Conservation (phyloP, 331 rosid species). For the Prunus yedoensis region DNA sequence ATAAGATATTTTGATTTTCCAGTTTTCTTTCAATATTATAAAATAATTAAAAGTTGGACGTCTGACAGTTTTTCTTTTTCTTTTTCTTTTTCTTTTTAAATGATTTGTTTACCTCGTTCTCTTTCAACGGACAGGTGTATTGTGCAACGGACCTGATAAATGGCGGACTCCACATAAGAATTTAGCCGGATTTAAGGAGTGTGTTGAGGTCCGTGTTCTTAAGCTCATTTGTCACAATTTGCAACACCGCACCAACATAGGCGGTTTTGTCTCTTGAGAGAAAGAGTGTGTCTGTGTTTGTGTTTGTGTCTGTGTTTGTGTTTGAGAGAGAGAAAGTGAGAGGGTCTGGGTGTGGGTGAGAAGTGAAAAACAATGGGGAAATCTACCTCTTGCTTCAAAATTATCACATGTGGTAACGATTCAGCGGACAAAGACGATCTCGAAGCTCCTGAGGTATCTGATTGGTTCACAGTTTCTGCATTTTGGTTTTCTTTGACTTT, state of each 20-base stretch:
- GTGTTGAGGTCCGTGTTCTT: constrained; percentile 65
- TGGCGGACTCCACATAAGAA: constrained; percentile 52
- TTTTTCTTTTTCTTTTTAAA: constrained; percentile 5
- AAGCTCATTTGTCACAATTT: constrained; percentile 34
- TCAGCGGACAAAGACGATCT: constrained; percentile 48
- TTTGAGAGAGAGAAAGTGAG: not conserved
- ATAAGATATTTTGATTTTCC: constrained; percentile 12
- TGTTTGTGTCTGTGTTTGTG: not conserved
- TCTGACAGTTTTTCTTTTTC: constrained; percentile 42
- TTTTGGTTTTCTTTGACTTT: not conserved
- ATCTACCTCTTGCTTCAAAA: constrained; percentile 75
- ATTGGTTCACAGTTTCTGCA: not conserved
- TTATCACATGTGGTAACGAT: constrained; percentile 72
- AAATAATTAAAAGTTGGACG: not conserved
- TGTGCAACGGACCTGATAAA: constrained; percentile 36
- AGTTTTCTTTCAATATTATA: not conserved
- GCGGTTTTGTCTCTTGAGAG: constrained; percentile 25
- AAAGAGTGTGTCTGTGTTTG: not conserved
- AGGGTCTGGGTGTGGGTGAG: not conserved
- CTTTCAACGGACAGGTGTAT: constrained; percentile 10
- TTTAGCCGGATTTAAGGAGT: constrained; percentile 41
- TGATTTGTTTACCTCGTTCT: not conserved
- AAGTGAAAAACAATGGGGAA: constrained; percentile 49
- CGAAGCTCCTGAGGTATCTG: constrained; percentile 42
- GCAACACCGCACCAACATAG: constrained; percentile 41